Percentiles rank a stretch among this genome's conserved stretches.
Conservation (phyloP, 2,329 filamentous ascomycete species). For the Exophiala xenobiotica region DNA sequence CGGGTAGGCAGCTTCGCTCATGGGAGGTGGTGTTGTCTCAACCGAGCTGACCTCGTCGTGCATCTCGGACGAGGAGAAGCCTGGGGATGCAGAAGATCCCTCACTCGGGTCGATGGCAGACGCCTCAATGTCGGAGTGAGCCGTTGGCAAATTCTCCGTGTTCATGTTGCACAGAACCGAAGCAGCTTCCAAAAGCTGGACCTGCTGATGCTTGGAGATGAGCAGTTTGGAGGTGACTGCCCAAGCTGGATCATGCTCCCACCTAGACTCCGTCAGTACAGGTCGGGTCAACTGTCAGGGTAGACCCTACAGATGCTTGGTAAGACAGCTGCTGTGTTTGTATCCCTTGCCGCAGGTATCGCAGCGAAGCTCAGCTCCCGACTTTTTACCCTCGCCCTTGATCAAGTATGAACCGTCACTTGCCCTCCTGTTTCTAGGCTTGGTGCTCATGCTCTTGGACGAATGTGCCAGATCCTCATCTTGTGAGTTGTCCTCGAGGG, state of each 20-base stretch:
- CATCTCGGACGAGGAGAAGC: conserved; percentile 75
- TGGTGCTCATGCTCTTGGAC: conserved; percentile 48
- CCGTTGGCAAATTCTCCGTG: conserved; percentile 61
- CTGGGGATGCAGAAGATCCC: conserved; percentile 76
- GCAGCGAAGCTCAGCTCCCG: conserved; percentile 84
- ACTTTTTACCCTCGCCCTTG: conserved; percentile 77
- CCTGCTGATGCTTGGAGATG: conserved; percentile 99
- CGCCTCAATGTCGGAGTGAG: conserved; percentile 65
- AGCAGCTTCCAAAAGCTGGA: conserved; percentile 92
- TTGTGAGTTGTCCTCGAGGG: conserved; percentile 30
- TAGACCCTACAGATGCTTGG: conserved; percentile 95
- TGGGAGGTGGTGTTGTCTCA: conserved; percentile 88
- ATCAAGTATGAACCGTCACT: conserved; percentile 83
- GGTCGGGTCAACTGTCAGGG: conserved; percentile 23
- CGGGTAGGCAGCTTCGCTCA: conserved; percentile 62
- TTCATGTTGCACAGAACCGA: conserved; percentile 96
- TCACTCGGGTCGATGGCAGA: conserved; percentile 73
- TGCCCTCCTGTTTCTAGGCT: conserved; percentile 61
- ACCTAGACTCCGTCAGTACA: conserved; percentile 60
- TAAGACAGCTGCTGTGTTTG: conserved; percentile 99
- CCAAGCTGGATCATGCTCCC: conserved; percentile 99
- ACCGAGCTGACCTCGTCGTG: conserved; percentile 78
- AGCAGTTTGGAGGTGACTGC: conserved; percentile 93
- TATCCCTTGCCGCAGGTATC: conserved; percentile 99
- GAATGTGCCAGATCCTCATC: conserved; percentile 48